A percentile compares a stretch with the other conserved stretches of the same genome.
Conservation (phyloP, 164 flowering plant genomes). For the Dillenia turbinata region DNA sequence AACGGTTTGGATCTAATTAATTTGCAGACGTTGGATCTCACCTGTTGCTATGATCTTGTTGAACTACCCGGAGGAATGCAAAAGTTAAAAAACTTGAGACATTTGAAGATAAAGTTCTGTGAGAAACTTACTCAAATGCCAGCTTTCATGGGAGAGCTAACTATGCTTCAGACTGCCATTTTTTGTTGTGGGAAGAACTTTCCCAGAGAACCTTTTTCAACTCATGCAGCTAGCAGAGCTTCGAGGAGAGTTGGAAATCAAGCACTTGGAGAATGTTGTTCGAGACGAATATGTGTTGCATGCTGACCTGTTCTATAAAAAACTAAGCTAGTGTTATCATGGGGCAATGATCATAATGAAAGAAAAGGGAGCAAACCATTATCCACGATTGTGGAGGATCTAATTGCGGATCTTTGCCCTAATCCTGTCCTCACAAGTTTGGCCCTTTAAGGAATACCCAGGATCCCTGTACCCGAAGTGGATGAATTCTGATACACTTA, state of each 20-base stretch:
- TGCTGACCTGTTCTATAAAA: not conserved
- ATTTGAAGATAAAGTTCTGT: slow-evolving; percentile 6
- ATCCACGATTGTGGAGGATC: not conserved
- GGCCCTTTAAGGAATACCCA: slow-evolving; percentile 5
- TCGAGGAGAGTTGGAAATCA: slow-evolving; percentile 9
- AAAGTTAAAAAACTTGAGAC: slow-evolving; percentile 7
- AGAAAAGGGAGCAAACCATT: too few species aligned
- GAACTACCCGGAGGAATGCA: not conserved
- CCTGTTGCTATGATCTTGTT: slow-evolving; percentile 1
- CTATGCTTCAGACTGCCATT: slow-evolving; percentile 10
- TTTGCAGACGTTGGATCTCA: slow-evolving; percentile 10
- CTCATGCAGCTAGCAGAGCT: not conserved
- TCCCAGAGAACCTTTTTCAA: not conserved
- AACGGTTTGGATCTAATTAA: not conserved
- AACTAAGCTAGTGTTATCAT: slow-evolving; percentile 9
- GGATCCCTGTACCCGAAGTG: slow-evolving; percentile 12
- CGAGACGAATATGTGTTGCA: not conserved
- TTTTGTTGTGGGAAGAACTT: slow-evolving; percentile 2
- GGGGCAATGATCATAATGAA: slow-evolving; percentile 3
- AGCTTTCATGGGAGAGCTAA: not conserved
- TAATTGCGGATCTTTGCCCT: slow-evolving; percentile 10
- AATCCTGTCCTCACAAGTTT: slow-evolving; percentile 9
- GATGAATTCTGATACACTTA: slow-evolving; percentile 2
- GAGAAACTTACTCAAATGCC: slow-evolving; percentile 5
- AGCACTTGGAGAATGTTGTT: slow-evolving; percentile 1